Base-by-base conservation (phyloP, 1,284 basidiomycete species). In the Irpex rosettiformis region DNA sequence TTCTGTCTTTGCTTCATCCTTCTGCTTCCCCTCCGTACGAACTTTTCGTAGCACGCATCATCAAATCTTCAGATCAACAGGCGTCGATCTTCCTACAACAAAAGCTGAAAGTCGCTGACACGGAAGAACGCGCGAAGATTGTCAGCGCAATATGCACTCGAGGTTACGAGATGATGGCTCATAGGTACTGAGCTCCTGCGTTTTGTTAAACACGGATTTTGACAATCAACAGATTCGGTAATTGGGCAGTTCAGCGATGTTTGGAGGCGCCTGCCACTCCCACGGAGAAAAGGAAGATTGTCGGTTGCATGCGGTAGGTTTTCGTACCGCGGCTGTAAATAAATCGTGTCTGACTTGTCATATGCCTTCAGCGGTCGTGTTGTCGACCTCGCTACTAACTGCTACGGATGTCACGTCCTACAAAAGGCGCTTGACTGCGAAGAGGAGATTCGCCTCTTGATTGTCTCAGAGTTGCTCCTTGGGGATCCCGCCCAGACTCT, bases 361-460 rank as follows among this genome's bases (percentile, higher is more conserved):
- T 2, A 55, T 48, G 37, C 28, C 6, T 22, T 7, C 37, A 92
- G 90, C 56, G 88, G 89, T 10, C 84, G 88, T 27, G 83, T 93
- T 56, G 90, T 93, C 6, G 90, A 93, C 40, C 80, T 93, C 28
- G 89, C 90, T 1, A 91, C 86, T 16, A 92, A 93, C 64, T 92
- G 91, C 66, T 93, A 93, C 66, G 91, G 90, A 1, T 92, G 91
- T 54, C 90, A 93, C 66, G 91, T 93, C 30, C 77, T 93, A 2
- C 90, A 93, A 68, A 93, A 93, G 70, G 91, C 90, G n/a, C 80
- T 93, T 33, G 91, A 93, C 64, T 92, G 90, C 66, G 90, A 93
- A 65, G 89, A 93, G 70, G 89, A 92, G 57, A 85, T 92, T 42
- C 79, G 89, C 43, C 72, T 92, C 29, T 70, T 91, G 56, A 90